Evolutionary conservation across 2,329 filamentous ascomycete species (phyloP).

Genomic region (Pleoardoris graminearum): DNA sequence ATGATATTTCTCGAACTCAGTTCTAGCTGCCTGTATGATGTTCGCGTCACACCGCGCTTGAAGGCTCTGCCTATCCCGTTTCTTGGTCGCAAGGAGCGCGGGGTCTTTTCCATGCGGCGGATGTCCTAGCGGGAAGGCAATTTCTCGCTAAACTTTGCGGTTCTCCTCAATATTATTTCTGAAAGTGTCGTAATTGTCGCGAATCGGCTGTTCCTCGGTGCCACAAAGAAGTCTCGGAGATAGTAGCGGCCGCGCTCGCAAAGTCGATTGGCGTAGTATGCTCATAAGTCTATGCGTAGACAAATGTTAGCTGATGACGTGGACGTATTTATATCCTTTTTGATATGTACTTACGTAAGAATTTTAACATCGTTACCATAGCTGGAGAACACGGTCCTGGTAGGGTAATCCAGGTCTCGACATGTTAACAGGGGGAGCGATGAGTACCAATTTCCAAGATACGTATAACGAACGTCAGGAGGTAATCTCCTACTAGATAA

Average conservation of each 20-base stretch:
- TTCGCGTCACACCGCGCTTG: neutral
- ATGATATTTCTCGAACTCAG: neutral
- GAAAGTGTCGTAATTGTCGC: neutral
- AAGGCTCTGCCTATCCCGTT: neutral
- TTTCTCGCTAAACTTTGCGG: neutral
- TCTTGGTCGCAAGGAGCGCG: neutral
- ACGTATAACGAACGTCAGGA: too few relatives aligned
- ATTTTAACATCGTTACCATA: neutral
- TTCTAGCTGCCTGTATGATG: neutral
- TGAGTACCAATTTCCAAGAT: too few relatives aligned
- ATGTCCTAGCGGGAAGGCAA: neutral
- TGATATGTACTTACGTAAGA: neutral
- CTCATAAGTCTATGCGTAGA: too few relatives aligned
- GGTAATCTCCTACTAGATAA: too few relatives aligned
- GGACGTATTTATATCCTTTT: too few relatives aligned
- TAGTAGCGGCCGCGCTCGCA: slow-evolving; percentile 35
- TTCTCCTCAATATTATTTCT: neutral
- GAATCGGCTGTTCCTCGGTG: neutral
- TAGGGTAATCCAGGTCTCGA: neutral
- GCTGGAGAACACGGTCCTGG: neutral
- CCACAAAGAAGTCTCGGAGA: slow-evolving; percentile 9
- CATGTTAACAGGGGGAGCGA: neutral
- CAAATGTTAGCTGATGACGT: too few relatives aligned
- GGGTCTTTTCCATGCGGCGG: neutral
- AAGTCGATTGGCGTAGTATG: slow-evolving; percentile 26